Conservation (phyloP, 441 rosid genomes). For the Adansonia grandidieri region DNA sequence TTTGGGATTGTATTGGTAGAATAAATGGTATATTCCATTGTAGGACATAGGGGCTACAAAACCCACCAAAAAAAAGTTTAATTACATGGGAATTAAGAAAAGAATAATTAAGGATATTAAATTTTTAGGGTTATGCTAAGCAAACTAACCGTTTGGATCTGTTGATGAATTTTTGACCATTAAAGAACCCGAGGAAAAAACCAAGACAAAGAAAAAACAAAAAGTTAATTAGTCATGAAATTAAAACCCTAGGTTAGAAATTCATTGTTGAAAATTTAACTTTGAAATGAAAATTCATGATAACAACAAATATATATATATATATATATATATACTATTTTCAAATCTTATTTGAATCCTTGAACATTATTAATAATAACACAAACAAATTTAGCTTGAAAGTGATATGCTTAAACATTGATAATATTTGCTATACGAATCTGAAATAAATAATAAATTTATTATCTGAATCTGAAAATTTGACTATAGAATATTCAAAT, state of each 20-base stretch:
- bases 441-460: too few relatives aligned
- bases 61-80: background rate
- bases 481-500: too few relatives aligned
- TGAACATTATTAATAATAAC: too few relatives aligned
- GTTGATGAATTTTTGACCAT: slow-evolving; percentile 12
- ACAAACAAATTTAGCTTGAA: too few relatives aligned
- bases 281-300: too few relatives aligned
- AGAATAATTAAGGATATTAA: background rate
- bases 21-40: slow-evolving; percentile 81
- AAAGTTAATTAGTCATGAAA: background rate
- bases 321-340: too few relatives aligned
- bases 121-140: background rate
- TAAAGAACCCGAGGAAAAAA: background rate
- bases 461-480: too few relatives aligned
- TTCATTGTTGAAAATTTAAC: too few relatives aligned
- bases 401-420: too few relatives aligned
- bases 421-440: too few relatives aligned
- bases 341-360: too few relatives aligned
- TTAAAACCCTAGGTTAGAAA: background rate
- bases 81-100: background rate
- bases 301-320: too few relatives aligned
- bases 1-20: slow-evolving; percentile 89
- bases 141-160: slow-evolving; percentile 23
- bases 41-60: slow-evolving; percentile 68
- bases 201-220: background rate